Evolutionary conservation across 1,139 yeast species (phyloP).

Genomic region (Arxiozyma telluris): DNA sequence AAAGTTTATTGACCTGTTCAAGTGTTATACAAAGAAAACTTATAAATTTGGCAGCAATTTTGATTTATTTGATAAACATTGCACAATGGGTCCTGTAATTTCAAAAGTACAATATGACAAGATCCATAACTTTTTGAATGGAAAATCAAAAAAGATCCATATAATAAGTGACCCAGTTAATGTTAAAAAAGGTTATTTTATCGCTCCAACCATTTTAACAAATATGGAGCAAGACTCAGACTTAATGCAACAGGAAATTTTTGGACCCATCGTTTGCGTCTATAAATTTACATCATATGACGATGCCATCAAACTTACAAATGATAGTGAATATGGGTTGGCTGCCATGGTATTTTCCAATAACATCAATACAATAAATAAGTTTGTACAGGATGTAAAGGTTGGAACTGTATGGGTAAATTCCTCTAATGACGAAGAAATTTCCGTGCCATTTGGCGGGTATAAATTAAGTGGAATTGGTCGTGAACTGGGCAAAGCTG

Average conservation of each 20-base stretch:
- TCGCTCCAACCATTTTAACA: conserved; percentile 61
- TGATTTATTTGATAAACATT: conserved; percentile 43
- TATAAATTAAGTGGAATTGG: conserved; percentile 80
- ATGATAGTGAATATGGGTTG: conserved; percentile 65
- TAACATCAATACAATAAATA: conserved; percentile 50
- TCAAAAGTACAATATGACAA: conserved; percentile 52
- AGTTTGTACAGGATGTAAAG: conserved; percentile 54
- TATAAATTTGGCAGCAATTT: conserved; percentile 43
- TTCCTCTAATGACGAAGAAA: conserved; percentile 72
- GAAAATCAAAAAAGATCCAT: background rate
- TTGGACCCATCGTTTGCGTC: conserved; percentile 87
- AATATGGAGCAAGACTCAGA: conserved; percentile 51
- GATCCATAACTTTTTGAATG: conserved; percentile 28
- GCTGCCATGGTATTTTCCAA: conserved; percentile 75
- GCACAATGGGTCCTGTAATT: conserved; percentile 73
- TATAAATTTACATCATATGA: conserved; percentile 61
- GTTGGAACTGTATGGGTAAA: conserved; percentile 87
- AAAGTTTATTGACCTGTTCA: conserved; percentile 42
- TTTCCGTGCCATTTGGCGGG: conserved; percentile 76
- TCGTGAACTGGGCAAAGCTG: conserved; percentile 80
- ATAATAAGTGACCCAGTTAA: conserved; percentile 13
- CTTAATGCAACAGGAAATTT: conserved; percentile 65
- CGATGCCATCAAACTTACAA: conserved; percentile 64
- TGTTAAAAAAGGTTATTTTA: conserved; percentile 44
- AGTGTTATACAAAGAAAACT: conserved; percentile 38